phyloP scores from a whole-genome alignment of 1,284 basidiomycete species.

The Schizopora paradoxa region DNA sequence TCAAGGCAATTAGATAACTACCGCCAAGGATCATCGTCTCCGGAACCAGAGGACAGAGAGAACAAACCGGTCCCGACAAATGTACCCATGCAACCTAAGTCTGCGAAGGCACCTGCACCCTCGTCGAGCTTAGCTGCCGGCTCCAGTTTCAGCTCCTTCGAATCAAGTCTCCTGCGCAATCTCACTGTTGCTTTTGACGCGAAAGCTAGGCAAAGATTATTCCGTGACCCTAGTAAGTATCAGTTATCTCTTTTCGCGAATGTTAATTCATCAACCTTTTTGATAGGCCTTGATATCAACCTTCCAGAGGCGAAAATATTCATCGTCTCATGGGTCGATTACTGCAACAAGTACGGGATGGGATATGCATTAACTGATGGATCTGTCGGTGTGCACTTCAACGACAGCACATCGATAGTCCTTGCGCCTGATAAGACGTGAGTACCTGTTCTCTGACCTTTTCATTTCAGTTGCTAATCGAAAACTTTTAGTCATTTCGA shows the following conservation, averaged over 20 bases:
- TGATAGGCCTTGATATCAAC: constrained; percentile 33
- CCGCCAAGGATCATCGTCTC: constrained; percentile 20
- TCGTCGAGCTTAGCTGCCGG: constrained; percentile 19
- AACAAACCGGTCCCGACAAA: constrained; percentile 37
- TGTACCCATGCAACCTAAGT: too few species aligned
- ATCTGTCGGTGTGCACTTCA: constrained; percentile 92
- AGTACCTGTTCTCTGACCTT: constrained; percentile 27
- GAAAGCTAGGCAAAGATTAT: constrained; percentile 51
- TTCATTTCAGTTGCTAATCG: constrained; percentile 12
- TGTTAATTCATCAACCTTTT: neutral
- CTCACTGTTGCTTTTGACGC: constrained; percentile 67
- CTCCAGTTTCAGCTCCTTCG: constrained; percentile 37
- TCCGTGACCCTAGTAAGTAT: constrained; percentile 52
- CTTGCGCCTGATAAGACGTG: constrained; percentile 81
- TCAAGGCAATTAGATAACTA: constrained; percentile 23
- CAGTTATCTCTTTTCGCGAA: constrained; percentile 5
- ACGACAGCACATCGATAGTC: constrained; percentile 86
- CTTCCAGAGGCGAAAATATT: constrained; percentile 77
- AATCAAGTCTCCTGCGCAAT: constrained; percentile 63
- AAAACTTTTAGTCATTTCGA: constrained; percentile 67
- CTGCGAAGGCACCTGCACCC: constrained; percentile 2
- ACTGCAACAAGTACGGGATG: constrained; percentile 98
- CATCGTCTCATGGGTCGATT: constrained; percentile 97
- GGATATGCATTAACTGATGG: constrained; percentile 96
- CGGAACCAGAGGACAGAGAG: constrained; percentile 37